Evolutionary conservation across 192 early-diverging fungal species (phyloP), one percentile per base, ranked within the genome.

Genomic region (Linnemannia elongata): DNA sequence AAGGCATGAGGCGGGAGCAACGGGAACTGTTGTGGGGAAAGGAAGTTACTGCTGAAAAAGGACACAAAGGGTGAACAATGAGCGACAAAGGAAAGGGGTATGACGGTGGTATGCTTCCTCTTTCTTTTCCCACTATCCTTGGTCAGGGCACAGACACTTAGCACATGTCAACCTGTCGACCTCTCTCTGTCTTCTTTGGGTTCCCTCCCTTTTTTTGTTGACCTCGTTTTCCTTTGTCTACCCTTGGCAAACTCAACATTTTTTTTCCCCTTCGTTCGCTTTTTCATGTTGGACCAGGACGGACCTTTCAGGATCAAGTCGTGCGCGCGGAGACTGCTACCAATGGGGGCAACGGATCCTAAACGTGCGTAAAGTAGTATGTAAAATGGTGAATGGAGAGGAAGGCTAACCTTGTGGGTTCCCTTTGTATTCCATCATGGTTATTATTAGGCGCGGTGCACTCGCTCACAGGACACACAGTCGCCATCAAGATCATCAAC

Each of bases 401-500:
- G 42, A 45, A 4, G 42, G 33, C 69, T 72, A 24, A 55, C 30
- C 47, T 17, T 24, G 45, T 2, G 44, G 60, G 22, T 13, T 72
- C 70, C 27, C 24, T 20, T 38, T 38, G 44, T 52, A 0, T 49
- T 75, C 49, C 9, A 52, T 52, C 49, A 52, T 52, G 49, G 15
- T 52, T 76, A 57, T 39, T 30, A 24, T 75, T 90, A 99, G 98
- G 98, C 80, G 98, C 97, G 24, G 96, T 98, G 69, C 98, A 99
- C 82, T 93, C 96, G n/a, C 91, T 96, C 76, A 99, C 98, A 10
- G 96, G 96, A 35, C 97, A 97, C 83, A 98, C 97, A 81, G 98
- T 99, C 9, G 98, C 98, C 41, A 90, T 99, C 44, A 99, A 99
- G 88, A 96, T 99, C 79, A 97, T 99, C 71, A 98, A 98, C 79